These are phyloP conservation scores for Monosporozyma aerobia DNA, from an alignment of 805 yeast genomes.

Conservation along the genomic window DNA sequence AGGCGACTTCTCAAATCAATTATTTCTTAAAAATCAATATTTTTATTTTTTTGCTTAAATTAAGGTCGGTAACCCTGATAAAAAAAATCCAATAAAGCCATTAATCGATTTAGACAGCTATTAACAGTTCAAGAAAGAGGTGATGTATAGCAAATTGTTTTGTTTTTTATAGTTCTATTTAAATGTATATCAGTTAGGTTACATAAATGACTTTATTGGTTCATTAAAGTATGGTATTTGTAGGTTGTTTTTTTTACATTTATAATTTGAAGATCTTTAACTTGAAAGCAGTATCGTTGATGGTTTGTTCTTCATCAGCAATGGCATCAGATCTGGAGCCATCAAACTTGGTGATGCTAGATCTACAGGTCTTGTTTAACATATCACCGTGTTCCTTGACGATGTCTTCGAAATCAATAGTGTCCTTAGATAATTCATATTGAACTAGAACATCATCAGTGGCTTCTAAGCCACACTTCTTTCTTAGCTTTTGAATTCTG, in stretches of 20 bases:
- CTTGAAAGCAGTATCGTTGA: conserved; percentile 69
- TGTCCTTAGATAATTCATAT: conserved; percentile 54
- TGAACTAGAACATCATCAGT: conserved; percentile 92
- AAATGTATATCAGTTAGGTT: not conserved
- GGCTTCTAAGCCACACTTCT: conserved; percentile 88
- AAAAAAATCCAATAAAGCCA: not conserved
- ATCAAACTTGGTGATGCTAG: conserved; percentile 35
- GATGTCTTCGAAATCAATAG: conserved; percentile 54
- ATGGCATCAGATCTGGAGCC: conserved; percentile 44
- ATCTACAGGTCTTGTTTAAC: conserved; percentile 70
- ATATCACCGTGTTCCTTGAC: conserved; percentile 57
- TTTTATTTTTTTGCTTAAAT: not conserved
- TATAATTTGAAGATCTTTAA: conserved; percentile 68
- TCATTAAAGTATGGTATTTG: not conserved
- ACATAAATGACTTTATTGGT: not conserved
- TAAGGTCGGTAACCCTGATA: not conserved
- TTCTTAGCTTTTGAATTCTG: conserved; percentile 95
- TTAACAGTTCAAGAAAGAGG: not conserved
- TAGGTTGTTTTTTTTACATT: conserved; percentile 1
- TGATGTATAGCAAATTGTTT: not conserved
- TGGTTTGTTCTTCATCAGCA: conserved; percentile 81
- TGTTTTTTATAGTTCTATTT: not conserved
- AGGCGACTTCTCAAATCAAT: not conserved
- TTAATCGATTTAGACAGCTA: not conserved
- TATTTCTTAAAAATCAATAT: not conserved